Percentiles rank a stretch among this genome's conserved stretches.
These are phyloP conservation scores for Citrus maxima DNA, from an alignment of 345 rosid species.

Conservation along the genomic window DNA sequence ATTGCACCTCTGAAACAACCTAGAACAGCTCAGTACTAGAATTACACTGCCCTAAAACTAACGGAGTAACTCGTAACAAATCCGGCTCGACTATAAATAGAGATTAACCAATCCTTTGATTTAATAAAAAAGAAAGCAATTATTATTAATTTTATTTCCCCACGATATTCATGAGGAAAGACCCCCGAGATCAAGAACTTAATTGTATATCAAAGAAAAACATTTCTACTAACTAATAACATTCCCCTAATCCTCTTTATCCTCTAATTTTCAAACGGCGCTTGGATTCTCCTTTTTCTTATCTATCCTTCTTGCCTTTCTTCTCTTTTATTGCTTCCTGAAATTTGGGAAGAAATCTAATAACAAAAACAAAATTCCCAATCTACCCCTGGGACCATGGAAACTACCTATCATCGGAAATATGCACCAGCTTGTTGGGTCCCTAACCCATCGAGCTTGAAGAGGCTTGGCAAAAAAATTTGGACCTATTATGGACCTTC, in stretches of 20 bases:
- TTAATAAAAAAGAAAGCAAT: no score
- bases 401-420: slow-evolving; percentile 36
- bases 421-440: slow-evolving; percentile 19
- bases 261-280: background rate
- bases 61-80: no score
- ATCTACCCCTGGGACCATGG: slow-evolving; percentile 35
- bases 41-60: no score
- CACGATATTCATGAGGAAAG: no score
- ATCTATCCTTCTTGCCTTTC: background rate
- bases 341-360: no score
- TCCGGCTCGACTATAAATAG: no score
- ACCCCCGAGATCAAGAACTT: no score
- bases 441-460: slow-evolving; percentile 16
- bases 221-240: background rate
- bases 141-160: no score
- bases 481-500: slow-evolving; percentile 25
- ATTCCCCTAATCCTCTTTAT: background rate
- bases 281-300: background rate
- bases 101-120: no score
- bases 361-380: background rate
- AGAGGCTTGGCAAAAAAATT: slow-evolving; percentile 13
- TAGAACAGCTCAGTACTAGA: no score
- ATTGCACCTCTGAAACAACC: no score
- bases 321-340: background rate
- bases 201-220: no score